These are phyloP conservation scores for Oldenlandia corymbosa DNA, from an alignment of 257 asterid species.

Conservation along the genomic window DNA sequence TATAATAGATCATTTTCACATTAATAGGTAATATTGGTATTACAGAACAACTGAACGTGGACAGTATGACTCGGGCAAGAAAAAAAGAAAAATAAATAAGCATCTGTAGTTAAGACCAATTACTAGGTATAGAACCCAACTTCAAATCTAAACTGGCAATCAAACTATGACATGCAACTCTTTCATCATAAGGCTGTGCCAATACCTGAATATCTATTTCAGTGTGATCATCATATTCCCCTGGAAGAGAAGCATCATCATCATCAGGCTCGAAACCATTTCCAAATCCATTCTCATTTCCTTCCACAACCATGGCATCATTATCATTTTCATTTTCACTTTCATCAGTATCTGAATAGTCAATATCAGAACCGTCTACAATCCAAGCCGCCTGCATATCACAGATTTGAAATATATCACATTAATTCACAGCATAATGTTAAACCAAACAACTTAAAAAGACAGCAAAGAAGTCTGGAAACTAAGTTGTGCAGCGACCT, in stretches of 20 bases:
- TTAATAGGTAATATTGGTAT: background rate
- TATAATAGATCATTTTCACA: background rate
- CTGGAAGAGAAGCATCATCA: slow-evolving; percentile 63
- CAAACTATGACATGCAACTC: too few relatives aligned
- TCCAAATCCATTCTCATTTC: slow-evolving; percentile 35
- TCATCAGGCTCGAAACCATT: slow-evolving; percentile 64
- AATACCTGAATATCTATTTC: slow-evolving; percentile 68
- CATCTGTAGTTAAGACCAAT: background rate
- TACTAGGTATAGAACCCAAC: background rate
- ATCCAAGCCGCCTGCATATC: slow-evolving; percentile 93
- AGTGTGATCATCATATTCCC: slow-evolving; percentile 77
- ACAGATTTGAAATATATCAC: slow-evolving; percentile 11
- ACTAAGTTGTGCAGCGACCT: slow-evolving; percentile 41
- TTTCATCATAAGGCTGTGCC: background rate
- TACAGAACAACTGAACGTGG: background rate
- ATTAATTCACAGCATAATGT: slow-evolving; percentile 6
- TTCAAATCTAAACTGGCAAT: background rate
- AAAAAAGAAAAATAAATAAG: background rate
- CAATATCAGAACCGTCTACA: slow-evolving; percentile 68
- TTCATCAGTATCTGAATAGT: slow-evolving; percentile 57
- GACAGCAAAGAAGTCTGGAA: slow-evolving; percentile 1
- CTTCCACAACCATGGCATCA: slow-evolving; percentile 81
- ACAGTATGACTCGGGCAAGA: background rate
- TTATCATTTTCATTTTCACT: slow-evolving; percentile 61
- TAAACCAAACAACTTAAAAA: background rate